Conservation (phyloP, 352 stramenopile genomes). For the Phytophthora litchii region DNA sequence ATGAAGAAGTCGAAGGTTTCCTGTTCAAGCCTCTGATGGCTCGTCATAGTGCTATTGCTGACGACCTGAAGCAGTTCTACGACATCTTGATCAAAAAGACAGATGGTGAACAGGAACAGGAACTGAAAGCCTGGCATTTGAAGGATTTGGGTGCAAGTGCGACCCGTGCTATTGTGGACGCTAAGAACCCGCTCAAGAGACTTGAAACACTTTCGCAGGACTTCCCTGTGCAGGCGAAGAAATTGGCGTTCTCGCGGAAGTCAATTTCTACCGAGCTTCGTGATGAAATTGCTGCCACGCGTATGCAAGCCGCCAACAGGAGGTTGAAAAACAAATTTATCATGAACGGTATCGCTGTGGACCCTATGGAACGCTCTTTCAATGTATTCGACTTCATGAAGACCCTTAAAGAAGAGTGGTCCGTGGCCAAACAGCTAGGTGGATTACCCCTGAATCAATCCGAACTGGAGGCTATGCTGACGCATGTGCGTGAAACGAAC, state of each 20-base stretch:
- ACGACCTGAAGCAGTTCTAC: constrained; percentile 59
- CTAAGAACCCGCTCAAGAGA: constrained; percentile 77
- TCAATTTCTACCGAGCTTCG: constrained; percentile 54
- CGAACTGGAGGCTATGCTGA: constrained; percentile 66
- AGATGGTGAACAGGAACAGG: constrained; percentile 38
- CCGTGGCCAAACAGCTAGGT: constrained; percentile 68
- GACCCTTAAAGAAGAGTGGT: constrained; percentile 79
- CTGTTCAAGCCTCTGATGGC: constrained; percentile 64
- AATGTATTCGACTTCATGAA: constrained; percentile 93
- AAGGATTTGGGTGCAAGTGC: constrained; percentile 89
- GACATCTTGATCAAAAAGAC: constrained; percentile 58
- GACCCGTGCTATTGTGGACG: constrained; percentile 66
- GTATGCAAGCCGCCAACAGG: constrained; percentile 35
- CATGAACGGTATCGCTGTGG: constrained; percentile 86
- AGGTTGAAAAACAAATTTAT: constrained; percentile 77
- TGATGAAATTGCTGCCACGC: constrained; percentile 44
- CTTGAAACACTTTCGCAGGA: constrained; percentile 88
- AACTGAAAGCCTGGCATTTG: constrained; percentile 89
- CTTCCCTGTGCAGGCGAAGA: constrained; percentile 88
- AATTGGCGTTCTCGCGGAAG: constrained; percentile 73
- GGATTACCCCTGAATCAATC: constrained; percentile 48
- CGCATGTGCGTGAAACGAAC: constrained; percentile 59
- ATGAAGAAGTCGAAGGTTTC: constrained; percentile 73
- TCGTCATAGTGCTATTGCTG: constrained; percentile 47
- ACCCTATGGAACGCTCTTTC: constrained; percentile 86